Conservation (phyloP, 78 protist genomes). For the Polysphondylium violaceum region DNA sequence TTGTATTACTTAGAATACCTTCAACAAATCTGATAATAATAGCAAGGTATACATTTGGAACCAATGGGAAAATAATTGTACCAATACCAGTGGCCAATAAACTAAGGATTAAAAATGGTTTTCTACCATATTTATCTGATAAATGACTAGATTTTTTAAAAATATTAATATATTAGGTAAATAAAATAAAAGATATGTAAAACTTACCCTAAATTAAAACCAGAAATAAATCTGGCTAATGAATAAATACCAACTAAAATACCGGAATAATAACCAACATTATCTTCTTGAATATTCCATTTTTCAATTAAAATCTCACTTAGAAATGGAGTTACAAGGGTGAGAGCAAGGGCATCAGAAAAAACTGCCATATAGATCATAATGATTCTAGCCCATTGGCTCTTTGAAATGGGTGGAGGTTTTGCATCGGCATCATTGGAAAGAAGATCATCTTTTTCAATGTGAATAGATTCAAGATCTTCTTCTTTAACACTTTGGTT, state of each 20-base stretch:
- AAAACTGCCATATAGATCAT: slow-evolving; percentile 19
- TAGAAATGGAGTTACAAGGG: slow-evolving; percentile 38
- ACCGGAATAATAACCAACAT: slow-evolving; percentile 15
- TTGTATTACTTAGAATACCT: slow-evolving; percentile 42
- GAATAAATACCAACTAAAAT: slow-evolving; percentile 17
- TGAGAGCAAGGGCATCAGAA: slow-evolving; percentile 31
- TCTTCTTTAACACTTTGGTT: background rate
- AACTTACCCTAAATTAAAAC: slow-evolving; percentile 13
- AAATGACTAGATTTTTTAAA: slow-evolving; percentile 5
- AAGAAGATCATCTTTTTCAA: background rate
- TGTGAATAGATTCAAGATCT: background rate
- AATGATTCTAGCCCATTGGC: slow-evolving; percentile 9
- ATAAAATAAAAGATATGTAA: no score
- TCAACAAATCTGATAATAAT: slow-evolving; percentile 23
- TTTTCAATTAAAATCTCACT: background rate
- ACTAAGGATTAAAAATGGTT: slow-evolving; percentile 29
- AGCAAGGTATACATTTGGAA: slow-evolving; percentile 39
- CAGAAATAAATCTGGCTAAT: slow-evolving; percentile 34
- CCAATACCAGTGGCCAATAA: slow-evolving; percentile 15
- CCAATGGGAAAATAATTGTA: slow-evolving; percentile 26
- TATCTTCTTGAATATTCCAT: background rate
- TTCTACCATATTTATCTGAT: slow-evolving; percentile 32
- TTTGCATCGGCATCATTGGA: background rate
- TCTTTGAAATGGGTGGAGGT: slow-evolving; percentile 6
- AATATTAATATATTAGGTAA: no score